Base-by-base conservation (phyloP, 2,329 filamentous ascomycete species). In the Colletotrichum phormii region DNA sequence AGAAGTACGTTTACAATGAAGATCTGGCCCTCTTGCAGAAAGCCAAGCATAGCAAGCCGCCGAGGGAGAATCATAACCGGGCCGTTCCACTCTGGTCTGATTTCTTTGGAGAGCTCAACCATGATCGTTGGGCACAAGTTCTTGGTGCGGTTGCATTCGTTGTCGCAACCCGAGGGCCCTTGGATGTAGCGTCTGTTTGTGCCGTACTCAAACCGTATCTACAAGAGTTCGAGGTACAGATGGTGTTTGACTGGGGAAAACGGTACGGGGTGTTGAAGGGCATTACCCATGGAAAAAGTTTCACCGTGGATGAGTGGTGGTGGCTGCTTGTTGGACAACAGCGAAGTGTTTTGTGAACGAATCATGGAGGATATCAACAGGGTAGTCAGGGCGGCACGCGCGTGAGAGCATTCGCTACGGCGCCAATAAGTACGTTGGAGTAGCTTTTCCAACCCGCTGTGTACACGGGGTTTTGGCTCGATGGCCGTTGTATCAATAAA, bases 21-120 rank as follows among this genome's bases (percentile, higher is more conserved):
- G 82, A 87, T 1, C 84, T 88, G 54, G 79, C 83, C 5, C 79
- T 87, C 3, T 77, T 88, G 2, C 74, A 81, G 3, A 78, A 79
- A 18, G 80, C 84, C 8, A 76, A 75, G 7, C 65, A 74, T 2
- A 77, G 80, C 31, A 84, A 84, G 1, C 82, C 89, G 1, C 88
- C 88, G 0, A 78, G 77, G 0, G 72, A 79, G 15, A 84, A 86
- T 1, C 81, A 83, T 2, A 77, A 77, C 5, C 84, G 85, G 12
- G 87, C 89, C 54, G 83, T 94, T 4, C 93, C 93, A 0, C 87
- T 94, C 64, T 95, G 93, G 93, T 88, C 90, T 64, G 91, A 93
- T 79, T 90, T 95, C 72, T 89, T 92, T 73, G 91, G 89, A 8
- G 83, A 87, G 6, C 77, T 89, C 0, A 87, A 94, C 72, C 80